phyloP scores from a whole-genome alignment of 306 rosid species.

The Lablab purpureus region DNA sequence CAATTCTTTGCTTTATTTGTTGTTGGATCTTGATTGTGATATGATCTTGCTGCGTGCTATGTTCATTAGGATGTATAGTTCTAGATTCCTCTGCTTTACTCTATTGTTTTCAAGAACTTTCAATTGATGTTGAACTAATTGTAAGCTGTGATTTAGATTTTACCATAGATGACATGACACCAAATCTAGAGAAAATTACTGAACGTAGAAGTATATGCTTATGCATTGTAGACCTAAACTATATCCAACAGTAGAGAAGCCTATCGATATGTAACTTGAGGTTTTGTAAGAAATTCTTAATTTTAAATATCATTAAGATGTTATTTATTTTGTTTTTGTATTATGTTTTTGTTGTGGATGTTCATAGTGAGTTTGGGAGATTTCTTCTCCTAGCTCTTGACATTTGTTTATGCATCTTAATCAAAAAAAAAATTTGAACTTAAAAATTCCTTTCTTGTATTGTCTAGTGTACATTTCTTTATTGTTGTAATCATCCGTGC shows the following conservation, averaged over 20 bases:
- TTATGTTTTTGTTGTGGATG: not conserved
- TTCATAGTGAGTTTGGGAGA: not conserved
- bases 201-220: not conserved
- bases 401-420: not conserved
- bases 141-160: not conserved
- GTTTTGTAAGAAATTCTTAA: not conserved
- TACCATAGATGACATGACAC: not conserved
- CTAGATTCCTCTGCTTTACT: not conserved
- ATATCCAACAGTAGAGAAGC: not conserved
- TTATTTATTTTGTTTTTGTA: not conserved
- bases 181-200: conserved; percentile 20
- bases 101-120: not conserved
- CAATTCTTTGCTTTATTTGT: not conserved
- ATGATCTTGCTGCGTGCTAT: not conserved
- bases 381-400: not conserved
- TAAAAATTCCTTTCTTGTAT: not conserved
- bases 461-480: not conserved
- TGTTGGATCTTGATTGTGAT: conserved; percentile 20
- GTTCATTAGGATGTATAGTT: not conserved
- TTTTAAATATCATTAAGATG: not conserved
- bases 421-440: not conserved
- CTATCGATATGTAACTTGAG: not conserved
- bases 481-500: not conserved
- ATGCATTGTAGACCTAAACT: not conserved
- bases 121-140: not conserved